Base-by-base conservation (phyloP, 2,329 filamentous ascomycete species). In the Thelonectria olida region DNA sequence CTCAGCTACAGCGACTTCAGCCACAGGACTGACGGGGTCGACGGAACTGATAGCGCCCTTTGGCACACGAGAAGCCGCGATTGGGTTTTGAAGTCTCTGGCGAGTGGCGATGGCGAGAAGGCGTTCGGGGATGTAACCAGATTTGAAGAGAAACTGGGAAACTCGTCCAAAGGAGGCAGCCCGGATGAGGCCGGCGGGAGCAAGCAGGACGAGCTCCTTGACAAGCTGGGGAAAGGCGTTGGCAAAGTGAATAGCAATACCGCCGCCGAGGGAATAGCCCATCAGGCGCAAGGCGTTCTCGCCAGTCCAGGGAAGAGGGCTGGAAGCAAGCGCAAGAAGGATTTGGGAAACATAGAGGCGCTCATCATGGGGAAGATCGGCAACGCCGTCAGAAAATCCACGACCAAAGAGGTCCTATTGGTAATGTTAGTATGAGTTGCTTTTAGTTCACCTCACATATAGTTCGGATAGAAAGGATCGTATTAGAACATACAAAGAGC, bases 201-300 rank as follows among this genome's bases (percentile, higher is more conserved):
- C 92, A 41, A 97, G 84, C 6, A 97, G 84, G 10, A 96, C 82
- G 20, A 97, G 81, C 9, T 84, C 86, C 12, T 84, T 83, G 13
- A 97, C 83, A 57, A 95, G 80, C 48, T 85, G 74, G 0, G 92
- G 91, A 72, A 94, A 93, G 59, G 88, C 85, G 9, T 86, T 86
- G 7, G 92, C 87, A 73, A 96, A 95, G 62, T 89, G 86, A 6
- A 89, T 87, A 5, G 89, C 88, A 56, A 97, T 89, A 53, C 90
- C 92, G 47, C 93, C 93, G 58, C 93, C 93, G 1, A 97, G 84
- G 0, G 91, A 94, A 77, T 96, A 97, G 10, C 93, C 93, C 12
- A 94, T 79, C 19, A 97, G 76, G 48, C 84, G 84, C 72, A 96
- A 88, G 48, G 81, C 83, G 42, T 74, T 70, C 13, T 73, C 64